Evolutionary conservation across 148 eudicot species (phyloP), one percentile per base, ranked within the genome.

Genomic region (Polygonum aviculare): DNA sequence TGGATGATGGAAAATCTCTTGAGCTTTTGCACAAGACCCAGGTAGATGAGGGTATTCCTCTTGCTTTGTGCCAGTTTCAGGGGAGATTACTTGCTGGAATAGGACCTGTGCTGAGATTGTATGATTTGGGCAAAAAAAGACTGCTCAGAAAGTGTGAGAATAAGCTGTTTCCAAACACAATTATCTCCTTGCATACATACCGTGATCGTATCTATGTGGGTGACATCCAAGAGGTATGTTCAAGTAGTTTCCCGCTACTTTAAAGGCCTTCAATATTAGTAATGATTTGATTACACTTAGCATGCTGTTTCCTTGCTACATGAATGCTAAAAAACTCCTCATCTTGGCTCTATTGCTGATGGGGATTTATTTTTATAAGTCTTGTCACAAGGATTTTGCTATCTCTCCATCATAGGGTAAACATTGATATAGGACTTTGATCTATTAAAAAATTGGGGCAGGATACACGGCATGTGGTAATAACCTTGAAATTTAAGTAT

Each of bases 121-220:
- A 95, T 82, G 99, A 95, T 78, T 83, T 95, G 82, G 98, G 98
- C 62, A 93, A 93, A 85, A 90, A 82, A 81, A 88, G 93, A 77
- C 79, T 95, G 88, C 97, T 95, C 10, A 86, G 98, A 67, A 95
- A 95, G 80, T 95, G 99, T 83, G 99, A 95, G 91, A 95, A 95
- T 83, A 95, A 95, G 86, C 75, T 95, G 79, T 95, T 95, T 76
- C 99, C 99, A 2, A 95, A 91, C 81, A 81, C 93, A 12, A 95
- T 95, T 77, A 80, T 82, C 21, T 82, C 98, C 16, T 86, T 95
- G 19, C 94, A 95, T 63, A 93, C 99, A 0, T 95, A 95, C 79
- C 96, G 99, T 74, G 99, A 95, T 82, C 93, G 98, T 76, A 95
- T 95, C 75, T 95, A 95, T 71, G 99, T 93, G 47, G 99, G 99